Evolutionary conservation across 306 rosid genomes (phyloP).

Genomic region (Cicer cuneatum): DNA sequence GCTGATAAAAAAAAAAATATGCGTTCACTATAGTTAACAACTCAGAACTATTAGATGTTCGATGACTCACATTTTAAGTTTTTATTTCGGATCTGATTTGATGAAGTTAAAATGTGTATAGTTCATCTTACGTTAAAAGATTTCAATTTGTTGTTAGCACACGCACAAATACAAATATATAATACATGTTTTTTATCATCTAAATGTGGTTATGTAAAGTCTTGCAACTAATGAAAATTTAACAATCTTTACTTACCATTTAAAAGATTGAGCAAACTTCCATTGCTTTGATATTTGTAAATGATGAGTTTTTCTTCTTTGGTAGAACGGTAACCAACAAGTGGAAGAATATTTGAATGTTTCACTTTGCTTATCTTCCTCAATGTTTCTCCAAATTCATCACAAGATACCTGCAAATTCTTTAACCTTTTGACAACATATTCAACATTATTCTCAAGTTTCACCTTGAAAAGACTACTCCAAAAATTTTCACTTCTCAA

Average conservation of each 20-base stretch:
- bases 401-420: slow-evolving; percentile 64
- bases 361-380: slow-evolving; percentile 58
- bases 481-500: slow-evolving; percentile 60
- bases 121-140: neutral
- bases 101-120: neutral
- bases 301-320: slow-evolving; percentile 72
- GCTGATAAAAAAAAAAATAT: neutral
- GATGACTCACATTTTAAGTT: neutral
- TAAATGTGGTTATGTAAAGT: neutral
- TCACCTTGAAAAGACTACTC: slow-evolving; percentile 73
- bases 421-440: slow-evolving; percentile 80
- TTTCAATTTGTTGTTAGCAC: neutral
- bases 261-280: slow-evolving; percentile 75
- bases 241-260: slow-evolving; percentile 52
- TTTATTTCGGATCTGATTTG: neutral
- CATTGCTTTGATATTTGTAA: slow-evolving; percentile 73
- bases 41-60: neutral
- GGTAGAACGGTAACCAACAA: slow-evolving; percentile 59
- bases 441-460: slow-evolving; percentile 52
- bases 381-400: slow-evolving; percentile 64
- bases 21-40: neutral
- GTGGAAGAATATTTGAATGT: slow-evolving; percentile 74
- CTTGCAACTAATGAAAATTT: slow-evolving; percentile 1
- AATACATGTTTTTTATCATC: neutral
- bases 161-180: neutral